A percentile compares a stretch with the other conserved stretches of the same genome.
Evolutionary conservation across 2,329 filamentous ascomycete species (phyloP).

Genomic region (Hortaea werneckii): DNA sequence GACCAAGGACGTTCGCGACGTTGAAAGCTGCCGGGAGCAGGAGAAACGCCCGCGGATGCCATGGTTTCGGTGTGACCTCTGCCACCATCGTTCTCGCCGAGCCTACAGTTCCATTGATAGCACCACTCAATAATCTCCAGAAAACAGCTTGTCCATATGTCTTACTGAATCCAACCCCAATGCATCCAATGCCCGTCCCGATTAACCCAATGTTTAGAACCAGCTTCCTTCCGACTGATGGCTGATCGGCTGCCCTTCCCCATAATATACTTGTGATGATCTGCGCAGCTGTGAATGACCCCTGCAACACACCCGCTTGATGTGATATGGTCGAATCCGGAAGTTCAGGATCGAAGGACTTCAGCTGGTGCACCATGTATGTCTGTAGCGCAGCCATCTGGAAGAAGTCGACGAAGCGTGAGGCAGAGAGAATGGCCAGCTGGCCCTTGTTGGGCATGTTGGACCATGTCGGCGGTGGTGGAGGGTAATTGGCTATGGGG

Average conservation of each 20-base stretch:
- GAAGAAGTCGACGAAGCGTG: conserved; percentile 36
- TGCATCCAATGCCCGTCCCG: conserved; percentile 29
- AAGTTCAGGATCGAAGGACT: conserved; percentile 31
- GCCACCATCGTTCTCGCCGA: conserved; percentile 34
- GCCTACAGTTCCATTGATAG: conserved; percentile 33
- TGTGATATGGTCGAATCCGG: conserved; percentile 38
- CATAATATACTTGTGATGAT: conserved; percentile 33
- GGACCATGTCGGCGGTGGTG: conserved; percentile 26
- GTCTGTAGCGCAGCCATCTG: conserved; percentile 35
- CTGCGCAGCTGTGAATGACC: conserved; percentile 33
- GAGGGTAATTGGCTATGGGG: conserved; percentile 8
- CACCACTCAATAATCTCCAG: conserved; percentile 31
- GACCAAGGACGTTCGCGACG: conserved; percentile 31
- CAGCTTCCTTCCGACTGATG: conserved; percentile 35
- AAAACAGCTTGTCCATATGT: conserved; percentile 31
- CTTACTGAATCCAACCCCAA: conserved; percentile 30
- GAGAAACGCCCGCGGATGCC: conserved; percentile 31
- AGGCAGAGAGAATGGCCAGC: conserved; percentile 29
- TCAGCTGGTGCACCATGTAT: conserved; percentile 36
- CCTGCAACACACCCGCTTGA: conserved; percentile 32
- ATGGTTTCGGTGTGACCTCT: conserved; percentile 30
- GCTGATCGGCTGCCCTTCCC: conserved; percentile 32
- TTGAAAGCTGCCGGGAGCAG: conserved; percentile 32
- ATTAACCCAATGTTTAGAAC: conserved; percentile 31
- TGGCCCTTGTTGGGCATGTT: conserved; percentile 33